Evolutionary conservation across 192 early-diverging fungal species (phyloP).

Genomic region (Coemansia biformis): DNA sequence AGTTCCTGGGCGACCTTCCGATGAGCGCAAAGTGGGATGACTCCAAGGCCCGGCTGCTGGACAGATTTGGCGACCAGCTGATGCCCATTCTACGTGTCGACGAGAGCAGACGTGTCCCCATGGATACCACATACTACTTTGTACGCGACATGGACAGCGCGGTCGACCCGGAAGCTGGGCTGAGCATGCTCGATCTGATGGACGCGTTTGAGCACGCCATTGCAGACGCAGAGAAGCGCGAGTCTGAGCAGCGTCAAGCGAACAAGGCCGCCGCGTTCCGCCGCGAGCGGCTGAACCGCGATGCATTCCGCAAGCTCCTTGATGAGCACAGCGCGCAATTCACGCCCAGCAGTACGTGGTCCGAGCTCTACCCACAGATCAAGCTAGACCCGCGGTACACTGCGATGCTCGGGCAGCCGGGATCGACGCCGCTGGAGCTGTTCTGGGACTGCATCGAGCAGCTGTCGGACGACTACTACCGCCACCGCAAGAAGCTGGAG

Average conservation of each 20-base stretch:
- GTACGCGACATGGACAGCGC: not conserved
- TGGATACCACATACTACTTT: constrained; percentile 16
- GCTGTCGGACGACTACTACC: constrained; percentile 68
- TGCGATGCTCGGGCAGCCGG: constrained; percentile 70
- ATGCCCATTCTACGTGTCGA: constrained; percentile 28
- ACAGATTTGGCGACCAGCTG: constrained; percentile 13
- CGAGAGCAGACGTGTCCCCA: constrained; percentile 12
- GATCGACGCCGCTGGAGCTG: constrained; percentile 82
- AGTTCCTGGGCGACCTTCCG: constrained; percentile 10
- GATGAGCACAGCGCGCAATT: constrained; percentile 56
- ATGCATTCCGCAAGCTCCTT: constrained; percentile 65
- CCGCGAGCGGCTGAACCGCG: constrained; percentile 68
- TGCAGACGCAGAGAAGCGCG: constrained; percentile 56
- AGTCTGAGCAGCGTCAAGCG: constrained; percentile 55
- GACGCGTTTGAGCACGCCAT: constrained; percentile 70
- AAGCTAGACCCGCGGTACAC: constrained; percentile 64
- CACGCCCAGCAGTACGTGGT: constrained; percentile 76
- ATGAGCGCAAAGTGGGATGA: constrained; percentile 24
- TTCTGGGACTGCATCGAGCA: constrained; percentile 89
- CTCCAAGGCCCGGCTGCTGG: constrained; percentile 16
- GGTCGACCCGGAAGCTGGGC: constrained; percentile 40
- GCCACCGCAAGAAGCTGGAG: constrained; percentile 62
- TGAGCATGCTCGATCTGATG: constrained; percentile 80
- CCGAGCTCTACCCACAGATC: constrained; percentile 71
- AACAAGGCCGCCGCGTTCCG: constrained; percentile 50